phyloP scores from a whole-genome alignment of 2,329 filamentous ascomycete species.

The Truncatella angustata region DNA sequence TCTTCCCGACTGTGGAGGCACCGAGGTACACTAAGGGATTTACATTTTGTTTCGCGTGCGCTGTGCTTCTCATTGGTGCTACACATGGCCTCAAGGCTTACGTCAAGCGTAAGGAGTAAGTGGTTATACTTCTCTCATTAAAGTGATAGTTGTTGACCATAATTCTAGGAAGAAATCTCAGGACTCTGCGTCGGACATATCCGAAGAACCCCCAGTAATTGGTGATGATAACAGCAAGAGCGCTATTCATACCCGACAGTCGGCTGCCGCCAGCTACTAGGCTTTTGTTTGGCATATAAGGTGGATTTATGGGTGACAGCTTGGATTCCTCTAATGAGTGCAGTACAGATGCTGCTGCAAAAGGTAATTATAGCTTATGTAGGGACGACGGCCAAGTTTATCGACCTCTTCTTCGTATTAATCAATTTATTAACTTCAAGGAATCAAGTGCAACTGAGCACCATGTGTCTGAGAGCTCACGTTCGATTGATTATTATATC shows the following conservation, averaged over 20 bases:
- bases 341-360: too few species aligned
- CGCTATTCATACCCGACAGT: neutral
- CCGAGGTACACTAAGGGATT: slow-evolving; percentile 38
- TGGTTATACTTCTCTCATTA: neutral
- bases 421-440: too few species aligned
- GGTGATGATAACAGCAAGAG: neutral
- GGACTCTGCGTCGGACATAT: neutral
- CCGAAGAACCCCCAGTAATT: neutral
- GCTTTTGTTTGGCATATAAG: too few species aligned
- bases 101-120: slow-evolving; percentile 21
- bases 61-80: slow-evolving; percentile 14
- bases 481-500: too few species aligned
- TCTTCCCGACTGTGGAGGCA: slow-evolving; percentile 43
- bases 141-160: neutral
- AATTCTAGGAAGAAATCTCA: neutral
- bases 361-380: too few species aligned
- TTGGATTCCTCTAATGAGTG: too few species aligned
- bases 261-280: neutral
- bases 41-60: slow-evolving; percentile 8
- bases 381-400: too few species aligned
- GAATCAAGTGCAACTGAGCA: too few species aligned
- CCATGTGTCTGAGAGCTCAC: too few species aligned
- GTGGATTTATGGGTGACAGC: too few species aligned
- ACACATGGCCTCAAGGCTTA: slow-evolving; percentile 21
- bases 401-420: too few species aligned